Evolutionary conservation across 352 stramenopile genomes (phyloP), one percentile per base, ranked within the genome.

Genomic region (Pythium apleroticum): DNA sequence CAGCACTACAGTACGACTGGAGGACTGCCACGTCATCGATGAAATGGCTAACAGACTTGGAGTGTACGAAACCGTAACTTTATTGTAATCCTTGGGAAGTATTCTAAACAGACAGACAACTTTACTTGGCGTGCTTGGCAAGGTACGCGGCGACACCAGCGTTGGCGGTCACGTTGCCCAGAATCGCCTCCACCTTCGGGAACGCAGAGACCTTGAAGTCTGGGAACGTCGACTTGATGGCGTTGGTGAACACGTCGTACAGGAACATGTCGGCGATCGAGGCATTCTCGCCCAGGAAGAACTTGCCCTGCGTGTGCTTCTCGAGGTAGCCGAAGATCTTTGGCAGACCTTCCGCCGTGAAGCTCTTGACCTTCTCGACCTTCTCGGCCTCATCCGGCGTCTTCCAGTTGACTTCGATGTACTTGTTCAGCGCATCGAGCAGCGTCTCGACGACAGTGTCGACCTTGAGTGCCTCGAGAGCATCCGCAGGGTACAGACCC

Each of bases 171-270:
- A 86, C 66, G 53, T 65, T 70, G 0, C 33, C 59, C 11, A 85
- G 48, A 5, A 90, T 68, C 9, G 50, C 65, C 22, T 69, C 49
- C 0, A 90, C 67, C 60, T 90, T 85, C 0, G 83, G 69, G 66
- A 76, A 90, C 53, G 56, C 46, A 10, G 57, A 54, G 15, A 80
- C 33, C n/a, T 63, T 71, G 25, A 86, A 81, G 0, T 46, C 67
- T n/a, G 52, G 50, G 41, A 80, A 80, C 27, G 59, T 65, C 1
- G 60, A 59, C 19, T 41, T 63, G 7, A 89, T 58, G 25, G 45
- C 66, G 68, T 89, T 89, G 24, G 62, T 66, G 24, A 74, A 60
- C n/a, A 87, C 3, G 52, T 89, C 75, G 24, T 85, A 84, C 9
- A 87, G 52, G 11, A 78, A 73, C 17, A 92, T n/a, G 57, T 92